Evolutionary conservation across 2,329 filamentous ascomycete genomes (phyloP).

Genomic region (Ploettnerulaceae sp.): DNA sequence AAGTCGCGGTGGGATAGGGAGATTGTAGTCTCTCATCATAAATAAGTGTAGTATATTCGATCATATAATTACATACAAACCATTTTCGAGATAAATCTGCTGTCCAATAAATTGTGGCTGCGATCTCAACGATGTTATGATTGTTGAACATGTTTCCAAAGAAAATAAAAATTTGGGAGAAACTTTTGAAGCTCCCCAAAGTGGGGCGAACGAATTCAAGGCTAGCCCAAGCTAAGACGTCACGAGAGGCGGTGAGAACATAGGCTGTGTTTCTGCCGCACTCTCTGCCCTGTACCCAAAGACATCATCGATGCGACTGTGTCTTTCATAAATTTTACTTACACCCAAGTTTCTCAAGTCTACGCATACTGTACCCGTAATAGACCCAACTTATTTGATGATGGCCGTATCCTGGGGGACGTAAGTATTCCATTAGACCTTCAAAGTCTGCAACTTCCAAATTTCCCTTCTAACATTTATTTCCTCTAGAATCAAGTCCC

Average conservation of each 20-base stretch:
- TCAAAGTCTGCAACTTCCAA: no score
- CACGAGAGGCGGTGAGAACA: no score
- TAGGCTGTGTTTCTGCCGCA: no score
- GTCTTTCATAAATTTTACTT: conserved; percentile 4
- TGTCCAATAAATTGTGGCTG: neutral
- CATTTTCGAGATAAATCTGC: neutral
- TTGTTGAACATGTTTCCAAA: neutral
- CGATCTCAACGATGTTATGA: neutral
- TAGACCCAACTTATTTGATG: no score
- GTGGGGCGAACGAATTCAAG: no score
- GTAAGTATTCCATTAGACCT: conserved; percentile 38
- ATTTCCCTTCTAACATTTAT: conserved; percentile 32
- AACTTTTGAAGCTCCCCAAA: conserved; percentile 5
- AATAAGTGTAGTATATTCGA: neutral
- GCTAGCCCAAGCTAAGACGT: no score
- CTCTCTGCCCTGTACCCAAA: no score
- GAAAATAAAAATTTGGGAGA: conserved; percentile 2
- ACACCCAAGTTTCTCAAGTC: neutral
- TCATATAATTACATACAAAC: conserved; percentile 4
- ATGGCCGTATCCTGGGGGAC: conserved; percentile 45
- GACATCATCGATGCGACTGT: conserved; percentile 10
- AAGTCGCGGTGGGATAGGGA: neutral
- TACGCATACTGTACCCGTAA: neutral
- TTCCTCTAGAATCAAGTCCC: conserved; percentile 38
- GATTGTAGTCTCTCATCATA: no score